Evolutionary conservation across 495 filamentous ascomycete genomes (phyloP).

Genomic region (Sporormia fimetaria): DNA sequence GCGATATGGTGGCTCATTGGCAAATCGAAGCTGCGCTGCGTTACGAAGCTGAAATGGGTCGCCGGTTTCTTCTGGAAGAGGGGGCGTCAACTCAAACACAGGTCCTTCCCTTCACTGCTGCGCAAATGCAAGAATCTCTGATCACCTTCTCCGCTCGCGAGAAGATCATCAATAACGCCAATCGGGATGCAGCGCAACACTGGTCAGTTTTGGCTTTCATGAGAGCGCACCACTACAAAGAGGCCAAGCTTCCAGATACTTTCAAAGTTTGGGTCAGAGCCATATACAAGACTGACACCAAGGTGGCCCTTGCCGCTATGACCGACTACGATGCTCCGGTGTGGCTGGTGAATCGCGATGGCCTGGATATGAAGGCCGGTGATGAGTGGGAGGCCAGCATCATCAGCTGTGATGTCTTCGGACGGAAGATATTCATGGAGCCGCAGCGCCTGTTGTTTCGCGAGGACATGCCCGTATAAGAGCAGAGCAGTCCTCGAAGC

Average conservation of each 20-base stretch:
- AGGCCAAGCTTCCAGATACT: conserved; percentile 48
- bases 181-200: conserved; percentile 29
- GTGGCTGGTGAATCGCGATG: background rate
- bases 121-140: conserved; percentile 44
- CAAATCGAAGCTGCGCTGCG: conserved; percentile 77
- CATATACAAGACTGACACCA: conserved; percentile 1
- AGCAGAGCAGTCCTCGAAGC: too few species aligned
- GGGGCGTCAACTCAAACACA: background rate
- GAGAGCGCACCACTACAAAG: conserved; percentile 63
- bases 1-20: conserved; percentile 78
- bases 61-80: conserved; percentile 37
- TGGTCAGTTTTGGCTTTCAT: conserved; percentile 63
- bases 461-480: background rate
- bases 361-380: conserved; percentile 4
- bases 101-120: conserved; percentile 51
- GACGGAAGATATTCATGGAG: background rate
- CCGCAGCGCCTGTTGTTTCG: conserved; percentile 1
- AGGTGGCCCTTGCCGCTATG: background rate
- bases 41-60: conserved; percentile 49
- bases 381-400: conserved; percentile 30
- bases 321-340: background rate
- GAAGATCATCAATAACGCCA: conserved; percentile 21
- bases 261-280: conserved; percentile 43
- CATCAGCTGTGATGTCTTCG: conserved; percentile 10
- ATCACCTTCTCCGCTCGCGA: conserved; percentile 43